phyloP scores from a whole-genome alignment of 2,329 filamentous ascomycete genomes.

The Fusarium burgessii region DNA sequence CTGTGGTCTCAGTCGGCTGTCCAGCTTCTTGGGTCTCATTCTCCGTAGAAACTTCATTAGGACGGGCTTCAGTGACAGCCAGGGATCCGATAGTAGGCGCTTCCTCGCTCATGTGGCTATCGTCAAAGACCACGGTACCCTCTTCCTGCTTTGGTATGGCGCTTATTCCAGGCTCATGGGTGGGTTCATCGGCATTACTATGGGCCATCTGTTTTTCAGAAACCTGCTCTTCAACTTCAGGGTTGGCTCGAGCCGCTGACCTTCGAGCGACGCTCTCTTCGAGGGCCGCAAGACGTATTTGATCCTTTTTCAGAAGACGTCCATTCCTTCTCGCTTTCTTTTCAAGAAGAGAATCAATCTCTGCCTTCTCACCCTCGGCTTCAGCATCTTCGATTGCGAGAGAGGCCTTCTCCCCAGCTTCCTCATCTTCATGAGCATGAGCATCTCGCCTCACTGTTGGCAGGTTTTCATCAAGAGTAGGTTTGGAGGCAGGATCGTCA shows the following conservation, averaged over 20 bases:
- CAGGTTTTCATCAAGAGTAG: constrained; percentile 24
- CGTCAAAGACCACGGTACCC: not conserved
- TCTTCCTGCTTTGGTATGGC: not conserved
- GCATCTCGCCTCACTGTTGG: constrained; percentile 48
- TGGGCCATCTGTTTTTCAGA: constrained; percentile 26
- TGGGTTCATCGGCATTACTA: not conserved
- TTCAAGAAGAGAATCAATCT: constrained; percentile 54
- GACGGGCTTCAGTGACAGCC: not conserved
- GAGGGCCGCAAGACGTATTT: constrained; percentile 31
- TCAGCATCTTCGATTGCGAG: constrained; percentile 41
- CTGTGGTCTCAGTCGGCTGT: not conserved
- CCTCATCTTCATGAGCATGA: constrained; percentile 23
- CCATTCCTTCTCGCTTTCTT: constrained; percentile 52
- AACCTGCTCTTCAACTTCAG: constrained; percentile 36
- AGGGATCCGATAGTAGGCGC: not conserved
- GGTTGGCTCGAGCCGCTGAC: constrained; percentile 46
- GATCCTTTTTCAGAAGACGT: constrained; percentile 42
- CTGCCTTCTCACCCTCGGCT: constrained; percentile 44
- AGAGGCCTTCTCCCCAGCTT: constrained; percentile 38
- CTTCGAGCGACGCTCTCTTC: constrained; percentile 41
- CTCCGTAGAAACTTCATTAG: not conserved
- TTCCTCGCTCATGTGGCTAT: not conserved
- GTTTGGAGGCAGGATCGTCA: not conserved
- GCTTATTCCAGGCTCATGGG: not conserved
- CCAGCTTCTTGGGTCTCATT: not conserved